A percentile compares a stretch with the other conserved stretches of the same genome.
phyloP scores from a whole-genome alignment of 2,329 filamentous ascomycete genomes.

The Pseudogymnoascus sp. region DNA sequence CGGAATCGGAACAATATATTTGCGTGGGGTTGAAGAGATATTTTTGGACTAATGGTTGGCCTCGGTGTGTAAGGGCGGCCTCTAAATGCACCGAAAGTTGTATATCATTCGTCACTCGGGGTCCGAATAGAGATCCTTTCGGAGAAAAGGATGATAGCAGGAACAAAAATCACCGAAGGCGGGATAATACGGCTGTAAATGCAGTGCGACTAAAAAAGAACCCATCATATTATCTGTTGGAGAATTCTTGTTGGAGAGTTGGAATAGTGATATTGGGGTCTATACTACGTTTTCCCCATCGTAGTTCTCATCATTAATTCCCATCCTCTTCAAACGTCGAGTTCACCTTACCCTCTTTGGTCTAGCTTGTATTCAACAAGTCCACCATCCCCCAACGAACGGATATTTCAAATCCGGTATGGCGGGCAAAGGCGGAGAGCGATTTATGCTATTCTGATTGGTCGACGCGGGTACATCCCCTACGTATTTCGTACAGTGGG shows the following conservation, averaged over 20 bases:
- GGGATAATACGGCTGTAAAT: not conserved
- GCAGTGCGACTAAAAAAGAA: not conserved
- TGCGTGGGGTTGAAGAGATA: not conserved
- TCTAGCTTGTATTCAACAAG: constrained; percentile 1
- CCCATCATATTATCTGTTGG: not conserved
- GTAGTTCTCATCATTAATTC: constrained; percentile 1
- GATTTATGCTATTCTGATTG: not conserved
- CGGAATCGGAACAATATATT: not conserved
- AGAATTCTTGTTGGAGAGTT: not conserved
- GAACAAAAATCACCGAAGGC: not conserved
- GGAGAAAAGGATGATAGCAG: not conserved
- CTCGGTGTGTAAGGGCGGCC: not conserved
- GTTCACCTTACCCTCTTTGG: not conserved
- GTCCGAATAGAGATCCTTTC: not conserved
- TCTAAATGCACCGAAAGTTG: not conserved
- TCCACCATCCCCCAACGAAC: constrained; percentile 8
- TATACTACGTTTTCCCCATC: not conserved
- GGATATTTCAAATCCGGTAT: constrained; percentile 2
- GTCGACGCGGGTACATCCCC: not conserved
- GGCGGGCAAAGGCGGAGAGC: constrained; percentile 4
- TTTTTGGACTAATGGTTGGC: not conserved
- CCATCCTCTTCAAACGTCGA: not conserved
- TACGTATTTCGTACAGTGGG: not conserved
- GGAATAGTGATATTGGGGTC: not conserved
- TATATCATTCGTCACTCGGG: not conserved